A percentile compares a stretch with the other conserved stretches of the same genome.
These are phyloP conservation scores for Asterella californica DNA, from an alignment of 225 moss, liverwort and hornwort genomes.

Conservation along the genomic window DNA sequence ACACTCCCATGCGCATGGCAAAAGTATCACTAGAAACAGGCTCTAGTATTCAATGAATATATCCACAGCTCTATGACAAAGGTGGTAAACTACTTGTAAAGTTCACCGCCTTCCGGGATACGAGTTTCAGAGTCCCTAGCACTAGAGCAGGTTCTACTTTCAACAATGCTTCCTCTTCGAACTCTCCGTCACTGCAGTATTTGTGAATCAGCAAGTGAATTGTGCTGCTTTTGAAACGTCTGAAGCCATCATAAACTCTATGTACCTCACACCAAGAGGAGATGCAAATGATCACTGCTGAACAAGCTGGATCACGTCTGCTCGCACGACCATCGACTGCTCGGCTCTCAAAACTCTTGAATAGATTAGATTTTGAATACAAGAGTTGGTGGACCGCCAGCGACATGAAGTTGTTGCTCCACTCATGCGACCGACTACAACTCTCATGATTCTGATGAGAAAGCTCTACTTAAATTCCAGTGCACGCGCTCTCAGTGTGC, in stretches of 20 bases:
- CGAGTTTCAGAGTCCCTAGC: not conserved
- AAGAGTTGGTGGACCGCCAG: not conserved
- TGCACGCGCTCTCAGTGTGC: not conserved
- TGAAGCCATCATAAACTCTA: not conserved
- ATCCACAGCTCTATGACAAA: slow-evolving; percentile 5
- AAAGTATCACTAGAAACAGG: not conserved
- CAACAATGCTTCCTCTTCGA: not conserved
- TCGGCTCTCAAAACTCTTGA: not conserved
- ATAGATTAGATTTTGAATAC: slow-evolving; percentile 1
- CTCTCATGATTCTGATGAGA: not conserved
- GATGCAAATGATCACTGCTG: not conserved
- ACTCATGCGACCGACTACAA: not conserved
- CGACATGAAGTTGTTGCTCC: not conserved
- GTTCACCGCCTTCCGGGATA: not conserved
- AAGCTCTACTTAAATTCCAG: not conserved
- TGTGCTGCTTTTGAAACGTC: not conserved
- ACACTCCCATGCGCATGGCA: not conserved
- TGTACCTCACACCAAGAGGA: not conserved
- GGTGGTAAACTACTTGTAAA: slow-evolving; percentile 6
- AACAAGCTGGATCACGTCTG: not conserved
- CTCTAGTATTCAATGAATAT: not conserved
- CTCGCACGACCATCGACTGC: not conserved
- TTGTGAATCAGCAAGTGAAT: not conserved
- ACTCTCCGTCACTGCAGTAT: slow-evolving; percentile 15
- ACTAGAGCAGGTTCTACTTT: slow-evolving; percentile 1